Evolutionary conservation across 768 basidiomycete species (phyloP), one percentile per base, ranked within the genome.

Genomic region (Rubroboletus satanas): DNA sequence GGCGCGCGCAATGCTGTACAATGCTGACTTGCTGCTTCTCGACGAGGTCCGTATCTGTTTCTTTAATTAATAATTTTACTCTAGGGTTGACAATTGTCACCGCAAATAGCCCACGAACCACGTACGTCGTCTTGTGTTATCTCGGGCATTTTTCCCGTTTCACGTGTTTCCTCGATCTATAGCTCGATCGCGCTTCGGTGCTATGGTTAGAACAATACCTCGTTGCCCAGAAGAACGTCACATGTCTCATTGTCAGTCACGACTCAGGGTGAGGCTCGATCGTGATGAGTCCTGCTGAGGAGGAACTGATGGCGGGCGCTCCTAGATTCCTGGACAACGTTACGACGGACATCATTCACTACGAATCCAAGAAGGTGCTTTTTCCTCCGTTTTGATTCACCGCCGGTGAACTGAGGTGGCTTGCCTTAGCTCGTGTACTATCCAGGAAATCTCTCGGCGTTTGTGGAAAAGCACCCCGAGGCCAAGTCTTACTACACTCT

Each of bases 401-500:
- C 54, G 58, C 57, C 39, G 33, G 49, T 44, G 52, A 61, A 49
- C 37, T 54, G 49, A 64, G 29, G 54, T 62, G 28, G 39, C 52
- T 31, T 51, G 48, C 52, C 44, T 54, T 61, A 92, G 88, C 85
- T 98, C 59, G 92, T 87, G 43, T 96, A 93, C 75, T 98, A 98
- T 73, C 85, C 83, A 32, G 95, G 95, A 53, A 96, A 96, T 73
- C 83, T 98, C 33, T 91, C 91, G 38, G 74, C 82, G 31, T 98
- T 98, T 70, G 95, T 97, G 51, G 87, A 82, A 65, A 82, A 83
- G 60, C 91, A 93, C 61, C 95, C 95, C 3, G 90, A 94, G 67
- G 96, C 94, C 36, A 92, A 86, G 75, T 93, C 94, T 3, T 98
- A 97, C 79, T 98, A 98, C 77, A 95, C 93, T 33, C 84, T 98